A percentile compares a stretch with the other conserved stretches of the same genome.
Evolutionary conservation across 179 eudicot species (phyloP).

Genomic region (Silene coronaria): DNA sequence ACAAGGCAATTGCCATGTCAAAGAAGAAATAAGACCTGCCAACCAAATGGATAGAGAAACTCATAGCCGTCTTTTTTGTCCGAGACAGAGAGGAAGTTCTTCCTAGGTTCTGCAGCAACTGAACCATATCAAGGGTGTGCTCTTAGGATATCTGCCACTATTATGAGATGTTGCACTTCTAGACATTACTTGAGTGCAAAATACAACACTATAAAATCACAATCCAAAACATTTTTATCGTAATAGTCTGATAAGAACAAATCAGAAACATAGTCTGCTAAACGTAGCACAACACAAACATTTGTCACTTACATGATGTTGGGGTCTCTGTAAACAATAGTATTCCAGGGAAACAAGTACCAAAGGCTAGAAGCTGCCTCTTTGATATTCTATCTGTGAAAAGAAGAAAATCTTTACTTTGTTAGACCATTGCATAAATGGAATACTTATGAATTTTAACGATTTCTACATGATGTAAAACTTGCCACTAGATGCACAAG

Average conservation of each 20-base stretch:
- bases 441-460: neutral
- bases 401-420: neutral
- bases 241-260: neutral
- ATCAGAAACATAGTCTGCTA: neutral
- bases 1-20: neutral
- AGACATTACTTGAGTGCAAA: slow-evolving; percentile 13
- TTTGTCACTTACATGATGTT: slow-evolving; percentile 48
- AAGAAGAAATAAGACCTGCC: slow-evolving; percentile 64
- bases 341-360: slow-evolving; percentile 50
- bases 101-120: slow-evolving; percentile 98
- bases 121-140: slow-evolving; percentile 73
- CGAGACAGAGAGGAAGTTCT: slow-evolving; percentile 58
- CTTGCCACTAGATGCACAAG: neutral
- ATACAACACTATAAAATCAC: slow-evolving; percentile 5
- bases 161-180: slow-evolving; percentile 24
- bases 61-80: slow-evolving; percentile 91
- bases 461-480: neutral
- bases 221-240: neutral
- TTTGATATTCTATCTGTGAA: slow-evolving; percentile 52
- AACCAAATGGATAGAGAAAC: slow-evolving; percentile 91
- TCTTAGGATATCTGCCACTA: slow-evolving; percentile 51
- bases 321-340: slow-evolving; percentile 39
- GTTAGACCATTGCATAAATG: neutral
- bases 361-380: slow-evolving; percentile 65
- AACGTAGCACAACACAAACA: neutral